phyloP scores from a whole-genome alignment of 176 grass and related monocot genomes.

The Avena insularis region DNA sequence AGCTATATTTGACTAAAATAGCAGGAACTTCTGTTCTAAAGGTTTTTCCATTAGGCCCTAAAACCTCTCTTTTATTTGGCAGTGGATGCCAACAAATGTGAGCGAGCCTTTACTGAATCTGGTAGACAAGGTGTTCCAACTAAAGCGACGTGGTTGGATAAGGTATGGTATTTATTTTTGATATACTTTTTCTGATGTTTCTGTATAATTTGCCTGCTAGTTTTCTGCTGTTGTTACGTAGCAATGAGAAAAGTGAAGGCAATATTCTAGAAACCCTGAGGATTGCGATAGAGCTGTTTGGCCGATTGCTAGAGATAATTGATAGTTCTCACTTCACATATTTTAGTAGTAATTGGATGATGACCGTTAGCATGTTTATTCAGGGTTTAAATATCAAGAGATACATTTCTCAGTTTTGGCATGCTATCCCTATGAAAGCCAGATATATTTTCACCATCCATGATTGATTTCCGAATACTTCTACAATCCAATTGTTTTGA shows the following conservation, averaged over 20 bases:
- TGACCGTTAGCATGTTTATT: conserved; percentile 32
- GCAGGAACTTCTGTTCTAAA: conserved; percentile 15
- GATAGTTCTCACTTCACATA: conserved; percentile 9
- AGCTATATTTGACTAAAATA: conserved; percentile 33
- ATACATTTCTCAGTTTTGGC: not conserved
- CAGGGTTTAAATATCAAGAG: not conserved
- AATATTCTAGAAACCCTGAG: conserved; percentile 10
- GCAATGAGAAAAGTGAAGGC: conserved; percentile 2
- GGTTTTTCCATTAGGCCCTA: conserved; percentile 7
- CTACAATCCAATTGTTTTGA: not conserved
- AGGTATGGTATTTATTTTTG: conserved; percentile 53
- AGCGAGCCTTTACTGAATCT: conserved; percentile 88
- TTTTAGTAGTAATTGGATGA: conserved; percentile 2
- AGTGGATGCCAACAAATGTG: conserved; percentile 98
- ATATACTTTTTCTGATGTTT: conserved; percentile 36
- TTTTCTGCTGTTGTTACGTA: conserved; percentile 24
- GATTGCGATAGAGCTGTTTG: conserved; percentile 13
- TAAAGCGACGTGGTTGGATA: conserved; percentile 92
- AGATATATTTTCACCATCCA: conserved; percentile 37
- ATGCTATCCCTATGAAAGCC: conserved; percentile 25
- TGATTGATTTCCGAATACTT: conserved; percentile 10
- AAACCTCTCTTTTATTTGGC: conserved; percentile 35
- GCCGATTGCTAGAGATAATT: conserved; percentile 16
- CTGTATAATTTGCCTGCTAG: conserved; percentile 30
- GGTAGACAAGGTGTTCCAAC: conserved; percentile 96